Base-by-base conservation (phyloP, 2,329 filamentous ascomycete genomes). In the Daldinia eschscholtzii region DNA sequence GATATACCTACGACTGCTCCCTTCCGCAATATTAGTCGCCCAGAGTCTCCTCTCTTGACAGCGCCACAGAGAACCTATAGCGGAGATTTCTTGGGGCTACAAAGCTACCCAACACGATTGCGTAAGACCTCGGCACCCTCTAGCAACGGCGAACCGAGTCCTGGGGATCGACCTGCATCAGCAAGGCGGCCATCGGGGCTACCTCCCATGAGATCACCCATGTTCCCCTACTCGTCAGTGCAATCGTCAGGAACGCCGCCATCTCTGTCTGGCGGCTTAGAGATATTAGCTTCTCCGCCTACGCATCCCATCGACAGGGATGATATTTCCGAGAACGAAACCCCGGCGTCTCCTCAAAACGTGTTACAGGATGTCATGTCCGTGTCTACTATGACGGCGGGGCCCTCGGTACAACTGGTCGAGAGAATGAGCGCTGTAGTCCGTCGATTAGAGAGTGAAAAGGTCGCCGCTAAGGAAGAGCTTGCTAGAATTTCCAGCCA, bases 371-470 rank as follows among this genome's bases (percentile, higher is more conserved):
- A 97, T 75, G 92, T 97, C 83, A 88, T 96, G 33, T 97, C 93
- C 1, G 92, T 93, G 6, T 97, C 94, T 0, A 98, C 95, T 0
- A 92, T 93, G 7, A 95, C 91, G 0, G 94, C 95, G 0, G 96
- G 96, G 0, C 96, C 96, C 0, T 95, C 92, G 0, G 95, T 99
- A 1, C 95, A 98, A 80, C 88, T 99, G 0, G 94, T 99, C 15
- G 96, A 98, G 81, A 89, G 95, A 60, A 97, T 99, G 93, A 97
- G 93, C 76, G 93, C 94, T 2, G 93, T 94, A 0, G 94, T 99
- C 50, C 92, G 96, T 9, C 89, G 95, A 5, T 85, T 99, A 0
- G 96, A 99, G 78, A 93, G 90, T 56, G 96, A 99, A 78, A 97
- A 97, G 77, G 93, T 96, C 1, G 92, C 91, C 1, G 90, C 91